Evolutionary conservation across 2,329 filamentous ascomycete genomes (phyloP).

Genomic region (Diaporthe vaccinii): DNA sequence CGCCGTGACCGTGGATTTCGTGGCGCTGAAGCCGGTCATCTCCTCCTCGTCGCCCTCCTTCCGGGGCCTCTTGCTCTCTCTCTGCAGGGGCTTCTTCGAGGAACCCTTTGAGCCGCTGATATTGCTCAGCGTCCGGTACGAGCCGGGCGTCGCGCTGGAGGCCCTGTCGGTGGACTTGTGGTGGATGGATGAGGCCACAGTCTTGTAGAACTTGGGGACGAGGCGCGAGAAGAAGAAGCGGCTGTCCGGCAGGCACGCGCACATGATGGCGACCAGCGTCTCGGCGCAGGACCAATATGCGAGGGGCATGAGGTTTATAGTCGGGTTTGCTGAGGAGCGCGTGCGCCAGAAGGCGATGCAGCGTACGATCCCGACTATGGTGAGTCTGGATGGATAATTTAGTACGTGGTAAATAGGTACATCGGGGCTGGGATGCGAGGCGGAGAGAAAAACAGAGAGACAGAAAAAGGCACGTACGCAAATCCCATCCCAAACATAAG

Average conservation of each 20-base stretch:
- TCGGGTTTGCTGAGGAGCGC: slow-evolving; percentile 15
- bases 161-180: slow-evolving; percentile 11
- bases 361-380: slow-evolving; percentile 29
- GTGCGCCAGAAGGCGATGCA: slow-evolving; percentile 23
- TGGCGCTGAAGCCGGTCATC: not conserved
- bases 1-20: not conserved
- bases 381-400: not conserved
- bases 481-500: slow-evolving; percentile 35
- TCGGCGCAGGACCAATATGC: slow-evolving; percentile 21
- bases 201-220: slow-evolving; percentile 25
- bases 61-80: not conserved
- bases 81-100: not conserved
- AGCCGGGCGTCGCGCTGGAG: not conserved
- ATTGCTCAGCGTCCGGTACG: not conserved
- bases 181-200: not conserved
- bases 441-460: not conserved
- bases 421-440: not conserved
- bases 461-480: not conserved
- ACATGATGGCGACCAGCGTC: slow-evolving; percentile 24
- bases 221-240: slow-evolving; percentile 32
- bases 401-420: not conserved
- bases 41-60: not conserved
- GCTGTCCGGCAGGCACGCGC: slow-evolving; percentile 30
- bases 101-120: slow-evolving; percentile 14
- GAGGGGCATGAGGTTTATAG: slow-evolving; percentile 26